Conservation (phyloP, 208 protist species). For the Acanthamoeba castellanii region DNA sequence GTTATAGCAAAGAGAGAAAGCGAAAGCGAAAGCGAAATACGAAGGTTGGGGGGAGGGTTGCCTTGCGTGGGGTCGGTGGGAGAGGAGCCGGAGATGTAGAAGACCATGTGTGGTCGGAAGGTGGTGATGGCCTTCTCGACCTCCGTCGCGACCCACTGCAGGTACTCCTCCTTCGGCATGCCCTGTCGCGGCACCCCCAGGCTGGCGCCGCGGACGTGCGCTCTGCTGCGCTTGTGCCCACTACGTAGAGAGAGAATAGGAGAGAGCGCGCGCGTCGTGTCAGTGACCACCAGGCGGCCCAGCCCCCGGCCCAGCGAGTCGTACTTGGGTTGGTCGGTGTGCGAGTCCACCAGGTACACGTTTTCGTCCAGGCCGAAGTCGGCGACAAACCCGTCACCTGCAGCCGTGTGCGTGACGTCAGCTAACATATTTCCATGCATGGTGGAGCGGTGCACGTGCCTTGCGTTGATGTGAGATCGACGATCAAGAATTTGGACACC, state of each 20-base stretch:
- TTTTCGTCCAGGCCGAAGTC: not conserved
- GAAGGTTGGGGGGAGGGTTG: no score
- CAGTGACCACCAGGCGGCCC: no score
- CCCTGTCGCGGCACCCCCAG: not conserved
- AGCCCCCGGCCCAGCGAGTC: not conserved
- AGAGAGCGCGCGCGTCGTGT: no score
- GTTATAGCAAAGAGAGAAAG: no score
- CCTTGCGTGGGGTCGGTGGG: not conserved
- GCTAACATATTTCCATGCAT: no score
- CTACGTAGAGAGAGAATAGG: not conserved
- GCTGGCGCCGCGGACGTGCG: not conserved
- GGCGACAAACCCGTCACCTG: not conserved
- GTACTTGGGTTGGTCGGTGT: not conserved
- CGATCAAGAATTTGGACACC: not conserved
- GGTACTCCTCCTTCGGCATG: constrained; percentile 12
- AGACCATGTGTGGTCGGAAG: constrained; percentile 4
- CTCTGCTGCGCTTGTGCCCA: not conserved
- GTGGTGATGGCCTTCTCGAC: not conserved
- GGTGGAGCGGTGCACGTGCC: no score
- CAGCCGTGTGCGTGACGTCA: no score
- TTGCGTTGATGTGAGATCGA: not conserved
- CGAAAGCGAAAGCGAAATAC: no score
- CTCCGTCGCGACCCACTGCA: not conserved
- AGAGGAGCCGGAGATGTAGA: not conserved
- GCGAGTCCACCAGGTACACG: not conserved